Evolutionary conservation across 306 rosid genomes (phyloP), one percentile per base, ranked within the genome.

Genomic region (Quercus engelmannii): DNA sequence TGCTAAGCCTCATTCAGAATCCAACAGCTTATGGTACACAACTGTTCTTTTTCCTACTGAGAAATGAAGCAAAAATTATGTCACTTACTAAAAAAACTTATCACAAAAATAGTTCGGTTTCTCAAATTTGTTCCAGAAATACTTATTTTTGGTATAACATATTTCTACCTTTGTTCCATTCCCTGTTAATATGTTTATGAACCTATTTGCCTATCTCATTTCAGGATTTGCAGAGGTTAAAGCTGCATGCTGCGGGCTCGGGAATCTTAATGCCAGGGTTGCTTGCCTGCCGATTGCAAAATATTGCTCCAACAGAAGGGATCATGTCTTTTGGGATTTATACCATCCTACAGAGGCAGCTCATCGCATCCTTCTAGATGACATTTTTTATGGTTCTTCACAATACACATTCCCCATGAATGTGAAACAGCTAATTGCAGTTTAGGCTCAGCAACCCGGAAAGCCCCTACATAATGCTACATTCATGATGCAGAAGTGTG

Each of bases 221-320:
- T 41, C 89, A 92, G 96, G 97, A 83, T 91, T 92, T 81, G 59
- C 15, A 12, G 92, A 92, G 78, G 83, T 85, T 38, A 82, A 76
- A 82, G 82, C 73, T n/a, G 93, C 97, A 43, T 92, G 98, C 56
- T 94, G 97, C 79, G 97, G 97, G 26, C 69, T 85, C 21, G 97
- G 97, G 52, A 56, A 87, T 19, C 78, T 91, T 54, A 85, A 82
- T 23, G 92, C 92, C 7, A 3, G 65, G 14, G 7, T 55, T 79
- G 86, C 86, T 19, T 91, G 98, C 55, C 33, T 87, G 14, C 90
- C 92, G 41, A 11, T 84, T 69, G 79, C 95, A 1, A 23, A 1
- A 2, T 21, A 80, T 55, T 92, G 94, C 86, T 49, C 93, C 30
- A 89, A 94, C 28, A 91, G 95, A 82, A 31, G 77, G 7, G 84